Base-by-base conservation (phyloP, 805 yeast species). In the Candida arabinofermentans region DNA sequence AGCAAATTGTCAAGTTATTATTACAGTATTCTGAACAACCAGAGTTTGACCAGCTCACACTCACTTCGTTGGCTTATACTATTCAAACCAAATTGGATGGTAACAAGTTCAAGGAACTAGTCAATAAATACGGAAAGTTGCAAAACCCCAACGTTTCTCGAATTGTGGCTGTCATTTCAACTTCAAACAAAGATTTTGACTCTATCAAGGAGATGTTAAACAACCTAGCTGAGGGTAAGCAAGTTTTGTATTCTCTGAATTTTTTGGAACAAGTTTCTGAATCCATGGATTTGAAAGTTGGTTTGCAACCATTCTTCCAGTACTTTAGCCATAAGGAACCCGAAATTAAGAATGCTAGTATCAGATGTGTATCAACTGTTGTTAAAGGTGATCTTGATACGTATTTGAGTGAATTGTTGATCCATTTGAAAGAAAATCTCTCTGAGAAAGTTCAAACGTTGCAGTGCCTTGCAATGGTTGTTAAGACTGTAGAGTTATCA, bases 251-350 rank as follows among this genome's bases (percentile, higher is more conserved):
- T 24, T 54, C 61, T 4, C 43, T 61, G 32, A 70, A 69, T 27
- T 72, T 74, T 30, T 55, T 80, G 39, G 85, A 83, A 4, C 69
- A 70, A 43, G 63, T 75, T 24, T 72, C 76, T n/a, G 63, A 65
- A 41, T 43, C 58, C 6, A 49, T 55, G 41, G 59, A 58, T 26
- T 49, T 72, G 27, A 53, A 59, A 4, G 49, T 66, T 17, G 57
- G 65, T 3, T 50, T 72, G 22, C 65, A 59, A 1, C 62, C 70
- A 14, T 79, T 49, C 57, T 60, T 49, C 44, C 41, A 16, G 52
- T 63, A 43, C 54, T 71, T 44, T 18, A 55, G 54, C 8, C 50
- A 48, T 4, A 21, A 44, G 2, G 51, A 56, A 3, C 57, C 66
- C 9, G 72, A 71, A 27, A 53, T 72, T 5, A 68, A 67, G 40